phyloP scores from a whole-genome alignment of 2,329 filamentous ascomycete genomes.

The Canariomyces notabilis region DNA sequence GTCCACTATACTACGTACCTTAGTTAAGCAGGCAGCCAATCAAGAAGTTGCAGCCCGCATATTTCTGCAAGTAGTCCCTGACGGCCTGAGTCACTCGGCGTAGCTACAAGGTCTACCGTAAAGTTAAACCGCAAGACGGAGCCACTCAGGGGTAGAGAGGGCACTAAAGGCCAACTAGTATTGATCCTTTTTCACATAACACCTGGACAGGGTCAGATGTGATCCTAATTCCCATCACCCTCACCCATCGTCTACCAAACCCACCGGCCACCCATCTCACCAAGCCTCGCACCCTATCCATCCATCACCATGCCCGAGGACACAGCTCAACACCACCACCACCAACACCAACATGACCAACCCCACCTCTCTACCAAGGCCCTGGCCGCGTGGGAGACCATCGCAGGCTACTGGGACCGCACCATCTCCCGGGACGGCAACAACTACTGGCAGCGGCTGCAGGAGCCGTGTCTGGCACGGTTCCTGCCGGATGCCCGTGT shows the following conservation, averaged over 20 bases:
- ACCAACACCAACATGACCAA: conserved; percentile 3
- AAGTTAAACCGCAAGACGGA: not conserved
- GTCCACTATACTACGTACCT: not conserved
- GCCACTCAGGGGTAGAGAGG: no score
- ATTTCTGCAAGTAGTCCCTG: no score
- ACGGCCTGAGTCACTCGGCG: not conserved
- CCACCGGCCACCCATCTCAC: no score
- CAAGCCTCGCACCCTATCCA: not conserved
- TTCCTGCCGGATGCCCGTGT: conserved; percentile 27
- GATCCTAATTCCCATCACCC: not conserved
- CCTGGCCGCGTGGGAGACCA: conserved; percentile 34
- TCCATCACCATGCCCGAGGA: not conserved
- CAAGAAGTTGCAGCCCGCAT: not conserved
- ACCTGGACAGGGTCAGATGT: not conserved
- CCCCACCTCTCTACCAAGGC: no score
- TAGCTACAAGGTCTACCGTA: not conserved
- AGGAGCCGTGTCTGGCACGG: conserved; percentile 37
- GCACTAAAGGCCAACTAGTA: no score
- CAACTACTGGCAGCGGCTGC: conserved; percentile 40
- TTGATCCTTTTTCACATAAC: no score
- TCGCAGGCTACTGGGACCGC: conserved; percentile 40
- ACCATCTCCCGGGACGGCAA: conserved; percentile 37
- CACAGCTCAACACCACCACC: not conserved
- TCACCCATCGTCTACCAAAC: not conserved
- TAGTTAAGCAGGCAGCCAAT: not conserved